Conservation (phyloP, 768 basidiomycete genomes). For the Heimioporus sp. region DNA sequence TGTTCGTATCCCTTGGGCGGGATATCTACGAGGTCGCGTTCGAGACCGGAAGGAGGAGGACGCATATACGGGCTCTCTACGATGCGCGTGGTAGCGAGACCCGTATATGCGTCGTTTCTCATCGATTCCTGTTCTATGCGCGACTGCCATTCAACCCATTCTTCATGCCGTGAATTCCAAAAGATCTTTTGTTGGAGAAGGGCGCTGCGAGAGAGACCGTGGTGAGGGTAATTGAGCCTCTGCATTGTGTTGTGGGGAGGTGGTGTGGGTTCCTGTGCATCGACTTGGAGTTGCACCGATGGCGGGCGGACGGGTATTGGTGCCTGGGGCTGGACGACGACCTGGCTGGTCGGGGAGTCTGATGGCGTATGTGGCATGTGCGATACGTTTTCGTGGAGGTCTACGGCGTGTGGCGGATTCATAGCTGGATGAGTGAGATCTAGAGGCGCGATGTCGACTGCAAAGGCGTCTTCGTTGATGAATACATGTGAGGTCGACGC, state of each 20-base stretch:
- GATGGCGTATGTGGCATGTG: constrained; percentile 11
- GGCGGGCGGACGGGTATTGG: constrained; percentile 24
- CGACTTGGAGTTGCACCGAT: constrained; percentile 2
- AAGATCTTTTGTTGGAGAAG: constrained; percentile 60
- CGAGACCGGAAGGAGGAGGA: constrained; percentile 28
- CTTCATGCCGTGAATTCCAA: constrained; percentile 56
- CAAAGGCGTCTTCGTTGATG: constrained; percentile 10
- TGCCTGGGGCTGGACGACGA: constrained; percentile 13
- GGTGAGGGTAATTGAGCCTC: constrained; percentile 50
- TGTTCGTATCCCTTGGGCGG: constrained; percentile 7
- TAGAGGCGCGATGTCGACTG: neutral
- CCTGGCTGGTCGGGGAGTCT: constrained; percentile 14
- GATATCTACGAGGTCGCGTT: constrained; percentile 23
- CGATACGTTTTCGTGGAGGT: constrained; percentile 11
- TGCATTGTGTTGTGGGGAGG: constrained; percentile 16
- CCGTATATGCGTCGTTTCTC: constrained; percentile 27
- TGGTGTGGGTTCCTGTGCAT: neutral
- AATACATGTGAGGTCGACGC: neutral
- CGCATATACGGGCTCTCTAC: constrained; percentile 9
- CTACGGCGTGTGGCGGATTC: constrained; percentile 5
- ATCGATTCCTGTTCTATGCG: constrained; percentile 4
- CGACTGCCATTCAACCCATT: constrained; percentile 42
- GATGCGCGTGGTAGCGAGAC: constrained; percentile 10
- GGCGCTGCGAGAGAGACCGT: constrained; percentile 61
- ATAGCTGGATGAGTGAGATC: neutral